Base-by-base conservation (phyloP, 2,329 filamentous ascomycete genomes). In the Mycocentrospora acerina region DNA sequence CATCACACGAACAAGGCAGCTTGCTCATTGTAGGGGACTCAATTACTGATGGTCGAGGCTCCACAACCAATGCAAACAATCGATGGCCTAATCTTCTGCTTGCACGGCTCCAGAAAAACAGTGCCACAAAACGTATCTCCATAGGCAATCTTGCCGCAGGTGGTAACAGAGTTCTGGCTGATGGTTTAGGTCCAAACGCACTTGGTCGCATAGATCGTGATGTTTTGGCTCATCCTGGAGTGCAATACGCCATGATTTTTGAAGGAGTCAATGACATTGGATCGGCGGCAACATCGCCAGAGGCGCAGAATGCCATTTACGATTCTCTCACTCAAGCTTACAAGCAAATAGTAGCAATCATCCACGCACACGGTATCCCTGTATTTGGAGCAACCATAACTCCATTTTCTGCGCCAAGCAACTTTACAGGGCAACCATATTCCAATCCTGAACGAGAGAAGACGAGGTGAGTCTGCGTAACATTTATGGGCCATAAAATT, bases 231-330 rank as follows among this genome's bases (percentile, higher is more conserved):
- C 77, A 80, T 22, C 71, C 76, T 0, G 78, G 78, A 4, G 75
- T 81, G 2, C 71, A 71, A 49, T 85, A 82, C 53, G 77, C 77
- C 15, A 74, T 86, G 67, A 72, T 86, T 25, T 86, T 85, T 57
- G 80, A 84, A 60, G 82, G 83, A 14, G 81, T 86, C 18, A 62
- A 62, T 25, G 83, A 86, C 53, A 85, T 87, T 39, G 83, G 82
- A 3, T 68, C 62, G 2, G 75, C 72, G 0, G 64, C 66, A 2
- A 53, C 73, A 0, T 75, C 76, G 15, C 33, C 60, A 1, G 62
- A 56, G 0, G 64, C 71, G 0, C 80, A 83, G 50, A 46, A 51
- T 3, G 54, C 61, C 3, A 66, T 82, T 8, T 78, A 73, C 11
- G 72, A 75, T 35, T 53, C 64, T 3, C 64, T 86, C 3, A 76